Conservation (phyloP, 2,329 filamentous ascomycete species). For the Cladosporium sp. region DNA sequence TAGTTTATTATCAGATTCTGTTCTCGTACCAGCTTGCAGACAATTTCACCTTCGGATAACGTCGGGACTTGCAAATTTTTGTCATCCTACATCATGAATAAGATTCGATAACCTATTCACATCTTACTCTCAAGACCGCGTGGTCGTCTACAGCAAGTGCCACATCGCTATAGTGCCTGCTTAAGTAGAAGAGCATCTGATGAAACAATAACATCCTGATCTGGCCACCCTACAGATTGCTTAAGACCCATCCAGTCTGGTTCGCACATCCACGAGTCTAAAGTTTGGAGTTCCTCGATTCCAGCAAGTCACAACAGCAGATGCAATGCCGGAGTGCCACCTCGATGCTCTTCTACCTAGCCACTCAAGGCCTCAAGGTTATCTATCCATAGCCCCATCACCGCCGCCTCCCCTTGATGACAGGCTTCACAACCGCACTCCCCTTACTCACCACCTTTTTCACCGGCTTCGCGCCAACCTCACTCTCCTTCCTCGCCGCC, state of each 20-base stretch:
- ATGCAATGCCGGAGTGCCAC: no score
- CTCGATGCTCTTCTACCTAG: background rate
- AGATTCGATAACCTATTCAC: no score
- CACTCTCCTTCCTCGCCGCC: constrained; percentile 21
- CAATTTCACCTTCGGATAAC: no score
- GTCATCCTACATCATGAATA: no score
- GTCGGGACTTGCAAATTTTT: no score
- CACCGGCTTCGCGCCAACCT: background rate
- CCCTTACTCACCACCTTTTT: constrained; percentile 29
- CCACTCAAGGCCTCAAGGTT: background rate
- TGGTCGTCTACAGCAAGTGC: background rate
- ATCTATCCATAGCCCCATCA: background rate
- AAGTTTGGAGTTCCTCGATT: no score
- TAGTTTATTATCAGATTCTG: background rate
- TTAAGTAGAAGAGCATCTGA: background rate
- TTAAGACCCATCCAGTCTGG: constrained; percentile 14
- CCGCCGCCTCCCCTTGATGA: constrained; percentile 22
- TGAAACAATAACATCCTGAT: constrained; percentile 5
- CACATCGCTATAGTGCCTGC: background rate
- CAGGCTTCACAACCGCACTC: constrained; percentile 34
- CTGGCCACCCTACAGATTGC: constrained; percentile 20
- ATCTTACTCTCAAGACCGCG: no score
- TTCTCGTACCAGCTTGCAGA: background rate
- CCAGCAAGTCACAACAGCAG: no score
- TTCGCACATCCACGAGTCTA: constrained; percentile 9